Evolutionary conservation across 768 basidiomycete genomes (phyloP), one percentile per base, ranked within the genome.

Genomic region (Boletus eberwhitei): DNA sequence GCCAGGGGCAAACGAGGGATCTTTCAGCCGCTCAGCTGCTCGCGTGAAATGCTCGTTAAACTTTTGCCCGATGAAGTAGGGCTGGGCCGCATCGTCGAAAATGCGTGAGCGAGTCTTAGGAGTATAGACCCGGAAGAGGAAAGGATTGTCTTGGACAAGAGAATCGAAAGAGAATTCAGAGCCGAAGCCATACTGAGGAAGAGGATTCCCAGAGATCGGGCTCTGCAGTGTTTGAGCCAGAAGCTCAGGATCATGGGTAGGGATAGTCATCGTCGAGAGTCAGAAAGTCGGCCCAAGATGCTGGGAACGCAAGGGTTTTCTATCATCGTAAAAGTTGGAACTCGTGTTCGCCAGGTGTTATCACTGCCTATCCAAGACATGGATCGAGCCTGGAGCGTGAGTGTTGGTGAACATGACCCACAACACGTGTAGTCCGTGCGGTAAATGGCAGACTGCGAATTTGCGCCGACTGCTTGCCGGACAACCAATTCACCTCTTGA

Each of bases 71-170:
- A 89, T 71, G 59, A 90, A 90, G 67, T 79, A 87, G 2, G 84
- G 79, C 64, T 87, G 81, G 4, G 76, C 71, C 37, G 38, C 17
- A 48, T 75, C 71, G 64, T 83, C 81, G 62, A 75, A 72, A 60
- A 78, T 77, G 19, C 79, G 79, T 2, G 81, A 79, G 40, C 72
- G 76, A 52, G 79, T 76, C 64, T 83, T 87, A 29, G 88, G 88
- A 35, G 88, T 89, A 66, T 90, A 85, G 14, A 91, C 82, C 40
- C 89, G 87, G 75, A 87, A 91, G 62, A 91, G 78, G 71, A 88
- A 90, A 34, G 80, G 83, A 66, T 90, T 90, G 50, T 78, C 74
- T 50, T 78, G 73, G 59, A 85, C 71, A 41, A 91, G 79, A 35
- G 71, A 73, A 49, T 81, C 78, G 65, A 90, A 90, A 40, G 82